phyloP scores from a whole-genome alignment of 805 yeast species.

The Lipomyces mesembrius region DNA sequence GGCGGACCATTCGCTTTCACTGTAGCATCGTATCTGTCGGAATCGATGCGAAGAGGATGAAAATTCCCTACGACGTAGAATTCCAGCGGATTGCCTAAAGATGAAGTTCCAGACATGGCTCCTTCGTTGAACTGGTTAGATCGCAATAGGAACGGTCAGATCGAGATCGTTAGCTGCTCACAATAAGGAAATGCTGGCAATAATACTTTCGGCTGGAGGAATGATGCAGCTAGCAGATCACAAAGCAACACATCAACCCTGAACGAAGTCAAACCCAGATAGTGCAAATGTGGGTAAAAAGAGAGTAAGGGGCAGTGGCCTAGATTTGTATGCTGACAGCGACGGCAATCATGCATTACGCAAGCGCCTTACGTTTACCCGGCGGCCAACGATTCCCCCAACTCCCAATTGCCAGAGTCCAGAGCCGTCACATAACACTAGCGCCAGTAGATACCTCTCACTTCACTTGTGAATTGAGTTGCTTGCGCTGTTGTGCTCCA shows the following conservation, averaged over 20 bases:
- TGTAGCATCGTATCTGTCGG: constrained; percentile 14
- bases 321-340: neutral
- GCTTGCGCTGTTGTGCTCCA: too few species aligned
- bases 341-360: neutral
- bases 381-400: neutral
- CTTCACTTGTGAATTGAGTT: too few species aligned
- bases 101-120: neutral
- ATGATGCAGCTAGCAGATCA: neutral
- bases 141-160: neutral
- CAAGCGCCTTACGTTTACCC: constrained; percentile 7
- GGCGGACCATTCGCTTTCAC: constrained; percentile 23
- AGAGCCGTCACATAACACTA: too few species aligned
- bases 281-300: neutral
- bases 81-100: neutral
- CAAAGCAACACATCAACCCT: neutral
- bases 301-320: neutral
- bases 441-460: neutral
- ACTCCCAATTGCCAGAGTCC: neutral
- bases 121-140: neutral
- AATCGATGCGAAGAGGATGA: constrained; percentile 10
- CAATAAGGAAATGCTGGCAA: too few species aligned
- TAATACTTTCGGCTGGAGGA: neutral
- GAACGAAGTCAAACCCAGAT: neutral
- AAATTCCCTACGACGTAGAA: constrained; percentile 10
- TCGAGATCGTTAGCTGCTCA: neutral